Conservation (phyloP, 176 grass and related monocot species). For the Avena insularis region DNA sequence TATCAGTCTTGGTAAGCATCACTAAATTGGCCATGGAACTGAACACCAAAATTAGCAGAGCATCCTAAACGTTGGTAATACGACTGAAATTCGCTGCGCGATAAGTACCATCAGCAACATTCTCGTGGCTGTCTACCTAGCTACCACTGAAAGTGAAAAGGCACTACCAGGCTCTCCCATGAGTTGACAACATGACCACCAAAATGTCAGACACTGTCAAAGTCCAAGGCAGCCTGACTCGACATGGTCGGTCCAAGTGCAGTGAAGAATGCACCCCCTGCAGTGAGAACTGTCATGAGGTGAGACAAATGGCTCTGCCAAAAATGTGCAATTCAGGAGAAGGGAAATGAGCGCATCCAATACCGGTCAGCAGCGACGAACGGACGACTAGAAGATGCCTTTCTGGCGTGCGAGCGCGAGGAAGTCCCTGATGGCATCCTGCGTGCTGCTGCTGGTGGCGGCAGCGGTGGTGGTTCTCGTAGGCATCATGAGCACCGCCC, state of each 20-base stretch:
- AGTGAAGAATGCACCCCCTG: background rate
- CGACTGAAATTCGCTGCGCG: too few species aligned
- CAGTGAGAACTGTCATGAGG: background rate
- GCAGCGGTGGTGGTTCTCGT: background rate
- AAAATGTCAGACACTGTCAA: background rate
- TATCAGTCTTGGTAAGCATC: too few species aligned
- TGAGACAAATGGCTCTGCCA: background rate
- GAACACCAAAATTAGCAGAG: too few species aligned
- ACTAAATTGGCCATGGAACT: too few species aligned
- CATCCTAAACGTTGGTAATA: too few species aligned
- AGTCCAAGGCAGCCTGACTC: background rate
- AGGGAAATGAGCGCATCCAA: background rate
- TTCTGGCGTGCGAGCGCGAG: constrained; percentile 27
- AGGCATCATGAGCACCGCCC: constrained; percentile 43
- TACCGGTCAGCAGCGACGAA: too few species aligned
- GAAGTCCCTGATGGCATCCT: constrained; percentile 1
- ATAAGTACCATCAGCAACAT: background rate
- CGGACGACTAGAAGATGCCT: constrained; percentile 38
- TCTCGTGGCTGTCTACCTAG: background rate
- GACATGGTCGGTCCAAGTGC: background rate
- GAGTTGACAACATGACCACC: background rate
- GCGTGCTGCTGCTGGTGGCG: background rate
- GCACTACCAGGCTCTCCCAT: background rate
- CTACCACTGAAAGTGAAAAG: background rate
- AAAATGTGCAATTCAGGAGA: background rate